These are phyloP conservation scores for Boletus insuetus DNA, from an alignment of 768 basidiomycete species.

Conservation along the genomic window DNA sequence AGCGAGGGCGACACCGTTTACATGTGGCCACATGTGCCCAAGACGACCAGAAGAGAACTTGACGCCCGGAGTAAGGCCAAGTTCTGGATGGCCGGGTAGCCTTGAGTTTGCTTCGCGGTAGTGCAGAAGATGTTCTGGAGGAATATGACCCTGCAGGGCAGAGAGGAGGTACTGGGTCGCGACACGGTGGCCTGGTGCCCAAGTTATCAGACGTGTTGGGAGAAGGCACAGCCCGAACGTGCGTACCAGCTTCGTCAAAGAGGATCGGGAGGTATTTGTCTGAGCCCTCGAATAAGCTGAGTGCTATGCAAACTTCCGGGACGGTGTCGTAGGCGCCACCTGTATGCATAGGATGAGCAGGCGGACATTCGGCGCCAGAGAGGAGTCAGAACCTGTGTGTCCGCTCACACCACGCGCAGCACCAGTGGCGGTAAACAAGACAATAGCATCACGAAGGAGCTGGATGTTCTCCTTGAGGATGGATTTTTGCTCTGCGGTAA, in stretches of 20 bases:
- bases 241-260: constrained; percentile 79
- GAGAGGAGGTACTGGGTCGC: constrained; percentile 86
- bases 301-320: constrained; percentile 79
- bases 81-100: constrained; percentile 86
- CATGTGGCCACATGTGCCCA: constrained; percentile 87
- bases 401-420: constrained; percentile 85
- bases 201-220: not conserved
- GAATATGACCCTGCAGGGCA: constrained; percentile 69
- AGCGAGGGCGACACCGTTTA: constrained; percentile 82
- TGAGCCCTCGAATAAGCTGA: constrained; percentile 63
- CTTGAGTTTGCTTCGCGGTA: constrained; percentile 86
- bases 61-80: constrained; percentile 88
- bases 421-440: constrained; percentile 83
- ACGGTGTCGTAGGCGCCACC: constrained; percentile 75
- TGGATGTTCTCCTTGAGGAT: constrained; percentile 68
- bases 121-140: constrained; percentile 74
- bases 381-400: constrained; percentile 59
- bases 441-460: constrained; percentile 79
- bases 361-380: not conserved
- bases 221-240: not conserved
- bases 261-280: constrained; percentile 66
- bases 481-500: constrained; percentile 61
- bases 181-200: constrained; percentile 71
- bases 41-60: constrained; percentile 93
- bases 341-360: constrained; percentile 18